A percentile compares a stretch with the other conserved stretches of the same genome.
These are phyloP conservation scores for Elymus sibiricus DNA, from an alignment of 176 grass and related monocot genomes.

Conservation along the genomic window DNA sequence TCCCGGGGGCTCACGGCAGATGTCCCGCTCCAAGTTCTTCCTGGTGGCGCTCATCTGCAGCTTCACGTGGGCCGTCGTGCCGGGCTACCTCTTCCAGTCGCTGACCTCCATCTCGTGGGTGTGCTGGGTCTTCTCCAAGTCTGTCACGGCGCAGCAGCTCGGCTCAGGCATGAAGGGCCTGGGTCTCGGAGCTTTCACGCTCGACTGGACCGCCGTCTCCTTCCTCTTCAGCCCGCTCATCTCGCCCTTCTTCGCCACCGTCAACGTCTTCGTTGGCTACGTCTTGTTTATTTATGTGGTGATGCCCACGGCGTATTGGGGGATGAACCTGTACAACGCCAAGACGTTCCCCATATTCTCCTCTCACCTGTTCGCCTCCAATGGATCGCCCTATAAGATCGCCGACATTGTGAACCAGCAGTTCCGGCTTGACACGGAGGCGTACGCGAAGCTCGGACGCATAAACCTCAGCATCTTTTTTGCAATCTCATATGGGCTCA, in stretches of 20 bases:
- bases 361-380: constrained; percentile 56
- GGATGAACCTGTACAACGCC: constrained; percentile 51
- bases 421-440: constrained; percentile 48
- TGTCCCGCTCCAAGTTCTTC: constrained; percentile 82
- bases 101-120: constrained; percentile 75
- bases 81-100: constrained; percentile 63
- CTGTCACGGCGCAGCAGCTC: constrained; percentile 73
- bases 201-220: constrained; percentile 69
- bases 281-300: constrained; percentile 43
- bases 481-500: constrained; percentile 52
- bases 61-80: constrained; percentile 59
- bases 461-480: constrained; percentile 81
- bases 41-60: constrained; percentile 67
- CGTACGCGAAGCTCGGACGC: constrained; percentile 33
- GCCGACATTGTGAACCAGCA: constrained; percentile 44
- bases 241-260: constrained; percentile 71
- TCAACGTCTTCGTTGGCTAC: constrained; percentile 63
- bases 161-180: constrained; percentile 72
- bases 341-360: constrained; percentile 79
- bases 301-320: constrained; percentile 58
- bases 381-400: constrained; percentile 46
- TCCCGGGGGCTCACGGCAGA: constrained; percentile 18
- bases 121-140: constrained; percentile 80
- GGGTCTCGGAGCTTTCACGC: constrained; percentile 63
- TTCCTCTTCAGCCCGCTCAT: constrained; percentile 76